Base-by-base conservation (phyloP, 2,329 filamentous ascomycete genomes). In the Colletotrichum lentis region DNA sequence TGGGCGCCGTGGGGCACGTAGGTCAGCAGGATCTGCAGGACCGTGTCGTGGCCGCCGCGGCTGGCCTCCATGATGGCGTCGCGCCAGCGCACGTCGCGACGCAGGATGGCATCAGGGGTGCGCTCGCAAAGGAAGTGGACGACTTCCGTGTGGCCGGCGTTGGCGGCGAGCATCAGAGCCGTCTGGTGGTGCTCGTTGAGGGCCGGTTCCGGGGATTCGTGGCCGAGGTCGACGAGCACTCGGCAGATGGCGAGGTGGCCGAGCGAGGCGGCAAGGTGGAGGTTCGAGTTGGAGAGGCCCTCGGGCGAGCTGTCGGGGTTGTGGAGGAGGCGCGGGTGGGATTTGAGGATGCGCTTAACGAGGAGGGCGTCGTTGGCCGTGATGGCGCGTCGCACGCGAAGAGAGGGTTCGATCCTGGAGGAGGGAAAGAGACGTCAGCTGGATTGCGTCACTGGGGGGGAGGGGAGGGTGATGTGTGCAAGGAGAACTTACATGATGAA, bases 141-240 rank as follows among this genome's bases (percentile, higher is more conserved):
- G 24, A 92, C 87, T 57, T 92, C 90, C 71, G 90, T 88, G 73
- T 93, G 90, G 16, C 91, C 90, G 1, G 84, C 84, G 7, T 80
- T 81, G 1, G 91, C 88, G 12, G 93, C 93, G 3, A 96, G 84
- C 87, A 95, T 94, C 56, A 97, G 83, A 0, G 93, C 90, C 0
- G 93, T 96, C 75, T 95, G 90, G 74, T 92, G 88, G 70, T 90
- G 85, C 73, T 93, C 91, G 77, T 96, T 97, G 71, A 93, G 85
- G 14, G 90, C 91, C 37, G 94, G 88, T 57, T 88, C 88, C 5
- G 84, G 85, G n/a, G 82, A 77, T 77, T 97, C 93, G 77, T 97
- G 93, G 64, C 91, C 91, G 5, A 87, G 83, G n/a, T 86, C 82
- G 70, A 96, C 83, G 35, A 97, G 87, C 62, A 89, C 85, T 72